These are phyloP conservation scores for Plantago ovata DNA, from an alignment of 257 asterid species.

Conservation along the genomic window DNA sequence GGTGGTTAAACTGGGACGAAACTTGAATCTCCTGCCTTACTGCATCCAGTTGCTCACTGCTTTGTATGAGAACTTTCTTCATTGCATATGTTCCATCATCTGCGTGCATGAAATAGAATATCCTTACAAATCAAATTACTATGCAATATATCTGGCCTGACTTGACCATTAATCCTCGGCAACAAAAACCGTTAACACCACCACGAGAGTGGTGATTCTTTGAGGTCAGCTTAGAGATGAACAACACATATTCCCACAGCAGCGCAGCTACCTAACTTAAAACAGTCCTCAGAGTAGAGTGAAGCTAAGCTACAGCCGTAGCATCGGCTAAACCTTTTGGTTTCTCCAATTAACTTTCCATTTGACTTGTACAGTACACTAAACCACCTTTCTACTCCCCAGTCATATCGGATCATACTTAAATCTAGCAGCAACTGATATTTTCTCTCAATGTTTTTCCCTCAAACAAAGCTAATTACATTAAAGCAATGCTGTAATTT, in stretches of 20 bases:
- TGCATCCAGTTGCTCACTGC: constrained; percentile 74
- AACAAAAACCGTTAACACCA: constrained; percentile 5
- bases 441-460: background rate
- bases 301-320: too few species aligned
- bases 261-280: constrained; percentile 1
- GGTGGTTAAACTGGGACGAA: constrained; percentile 83
- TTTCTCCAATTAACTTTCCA: constrained; percentile 1
- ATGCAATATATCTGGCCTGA: constrained; percentile 1
- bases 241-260: background rate
- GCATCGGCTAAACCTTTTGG: background rate
- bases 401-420: background rate
- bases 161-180: constrained; percentile 7
- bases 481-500: background rate
- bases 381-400: constrained; percentile 4
- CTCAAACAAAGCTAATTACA: constrained; percentile 9
- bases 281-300: constrained; percentile 3
- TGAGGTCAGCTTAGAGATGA: too few species aligned
- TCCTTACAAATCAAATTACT: constrained; percentile 16
- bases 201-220: too few species aligned
- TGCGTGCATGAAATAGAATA: constrained; percentile 28
- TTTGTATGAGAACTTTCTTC: constrained; percentile 97
- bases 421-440: background rate
- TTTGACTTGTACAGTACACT: background rate
- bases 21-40: constrained; percentile 92
- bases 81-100: constrained; percentile 98